Conservation (phyloP, 257 asterid species). For the Datura wrightii region DNA sequence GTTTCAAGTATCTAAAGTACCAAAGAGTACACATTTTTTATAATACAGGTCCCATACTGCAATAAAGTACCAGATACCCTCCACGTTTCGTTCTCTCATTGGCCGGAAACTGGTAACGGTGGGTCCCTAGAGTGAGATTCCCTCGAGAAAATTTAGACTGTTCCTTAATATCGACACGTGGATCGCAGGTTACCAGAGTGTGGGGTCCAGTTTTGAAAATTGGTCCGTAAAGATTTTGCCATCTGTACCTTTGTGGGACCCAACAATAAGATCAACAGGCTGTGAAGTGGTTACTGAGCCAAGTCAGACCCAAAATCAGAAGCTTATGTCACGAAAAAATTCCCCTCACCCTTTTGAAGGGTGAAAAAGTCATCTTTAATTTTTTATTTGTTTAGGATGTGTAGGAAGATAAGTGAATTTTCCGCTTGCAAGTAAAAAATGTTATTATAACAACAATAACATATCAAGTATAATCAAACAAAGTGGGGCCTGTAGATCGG, state of each 20-base stretch:
- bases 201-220: background rate
- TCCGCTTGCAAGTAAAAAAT: too few relatives aligned
- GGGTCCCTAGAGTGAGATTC: slow-evolving; percentile 30
- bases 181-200: slow-evolving; percentile 26
- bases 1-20: slow-evolving; percentile 21
- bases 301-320: slow-evolving; percentile 19
- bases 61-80: background rate
- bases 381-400: background rate
- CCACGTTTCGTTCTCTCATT: slow-evolving; percentile 35
- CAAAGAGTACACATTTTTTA: slow-evolving; percentile 17
- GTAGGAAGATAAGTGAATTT: too few relatives aligned
- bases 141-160: slow-evolving; percentile 22
- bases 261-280: background rate
- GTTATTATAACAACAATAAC: too few relatives aligned
- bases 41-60: slow-evolving; percentile 25
- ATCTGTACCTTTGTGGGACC: slow-evolving; percentile 1
- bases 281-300: background rate
- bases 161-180: slow-evolving; percentile 27
- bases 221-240: slow-evolving; percentile 26
- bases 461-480: too few relatives aligned
- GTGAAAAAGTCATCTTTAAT: background rate
- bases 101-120: background rate
- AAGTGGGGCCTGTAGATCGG: too few relatives aligned
- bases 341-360: background rate
- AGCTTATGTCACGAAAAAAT: background rate